phyloP scores from a whole-genome alignment of 805 yeast genomes.

The Zygosaccharomyces bisporus region DNA sequence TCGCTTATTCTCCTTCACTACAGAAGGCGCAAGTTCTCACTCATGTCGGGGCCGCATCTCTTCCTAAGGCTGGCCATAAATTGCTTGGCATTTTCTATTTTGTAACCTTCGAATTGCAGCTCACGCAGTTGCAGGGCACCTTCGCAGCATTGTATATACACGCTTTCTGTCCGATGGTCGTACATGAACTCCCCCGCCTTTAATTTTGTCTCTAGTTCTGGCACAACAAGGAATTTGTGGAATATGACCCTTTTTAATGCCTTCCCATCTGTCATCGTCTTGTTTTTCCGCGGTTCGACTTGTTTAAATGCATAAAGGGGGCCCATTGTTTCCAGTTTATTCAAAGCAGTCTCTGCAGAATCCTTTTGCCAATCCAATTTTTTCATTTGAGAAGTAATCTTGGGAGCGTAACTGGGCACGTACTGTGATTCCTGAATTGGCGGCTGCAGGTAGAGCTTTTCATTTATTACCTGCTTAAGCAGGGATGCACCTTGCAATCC shows the following conservation, averaged over 20 bases:
- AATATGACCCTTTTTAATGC: conserved; percentile 47
- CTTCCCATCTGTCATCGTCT: conserved; percentile 16
- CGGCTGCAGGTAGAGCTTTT: conserved; percentile 28
- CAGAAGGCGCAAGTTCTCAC: conserved; percentile 1
- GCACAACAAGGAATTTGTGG: conserved; percentile 34
- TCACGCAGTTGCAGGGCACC: conserved; percentile 42
- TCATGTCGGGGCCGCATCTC: conserved; percentile 36
- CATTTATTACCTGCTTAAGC: conserved; percentile 43
- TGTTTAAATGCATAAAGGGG: conserved; percentile 48
- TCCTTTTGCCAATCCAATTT: conserved; percentile 47
- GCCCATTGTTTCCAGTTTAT: conserved; percentile 53
- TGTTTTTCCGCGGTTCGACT: conserved; percentile 34
- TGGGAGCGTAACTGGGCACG: conserved; percentile 48
- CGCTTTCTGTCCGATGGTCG: conserved; percentile 16
- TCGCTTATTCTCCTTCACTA: too few species aligned
- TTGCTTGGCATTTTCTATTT: conserved; percentile 42
- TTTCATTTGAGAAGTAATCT: conserved; percentile 43
- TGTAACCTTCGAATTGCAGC: conserved; percentile 55
- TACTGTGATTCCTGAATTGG: conserved; percentile 16
- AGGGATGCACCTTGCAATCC: conserved; percentile 61
- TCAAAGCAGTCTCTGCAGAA: conserved; percentile 39
- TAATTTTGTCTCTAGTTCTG: not conserved
- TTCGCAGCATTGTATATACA: conserved; percentile 41
- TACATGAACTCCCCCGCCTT: conserved; percentile 35
- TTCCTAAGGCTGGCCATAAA: conserved; percentile 46